A percentile compares a stretch with the other conserved stretches of the same genome.
Conservation (phyloP, 1,284 basidiomycete species). For the Chiua sp. region DNA sequence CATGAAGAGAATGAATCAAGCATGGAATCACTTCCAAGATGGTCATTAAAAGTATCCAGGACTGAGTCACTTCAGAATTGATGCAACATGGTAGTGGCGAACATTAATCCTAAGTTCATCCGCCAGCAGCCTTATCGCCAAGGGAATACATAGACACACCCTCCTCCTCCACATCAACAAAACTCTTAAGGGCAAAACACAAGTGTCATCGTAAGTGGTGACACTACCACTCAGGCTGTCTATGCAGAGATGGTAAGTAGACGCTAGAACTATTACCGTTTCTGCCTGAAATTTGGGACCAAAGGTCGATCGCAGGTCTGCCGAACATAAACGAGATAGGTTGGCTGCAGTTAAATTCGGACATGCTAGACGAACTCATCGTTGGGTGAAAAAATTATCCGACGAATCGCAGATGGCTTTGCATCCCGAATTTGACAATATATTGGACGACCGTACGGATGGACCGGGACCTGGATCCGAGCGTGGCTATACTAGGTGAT, state of each 20-base stretch:
- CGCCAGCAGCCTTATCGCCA: conserved; percentile 38
- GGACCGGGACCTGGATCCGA: conserved; percentile 36
- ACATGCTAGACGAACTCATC: conserved; percentile 26
- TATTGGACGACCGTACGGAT: conserved; percentile 30
- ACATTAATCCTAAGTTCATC: conserved; percentile 26
- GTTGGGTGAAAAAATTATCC: conserved; percentile 23
- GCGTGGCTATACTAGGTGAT: conserved; percentile 24
- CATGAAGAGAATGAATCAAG: conserved; percentile 9
- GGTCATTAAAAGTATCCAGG: conserved; percentile 32
- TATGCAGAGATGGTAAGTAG: conserved; percentile 20
- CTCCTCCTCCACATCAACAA: conserved; percentile 28
- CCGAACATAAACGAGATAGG: conserved; percentile 13
- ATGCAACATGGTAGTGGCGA: conserved; percentile 28
- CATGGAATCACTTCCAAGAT: conserved; percentile 2
- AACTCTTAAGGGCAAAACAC: conserved; percentile 15
- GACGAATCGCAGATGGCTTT: conserved; percentile 9
- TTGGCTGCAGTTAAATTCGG: conserved; percentile 26
- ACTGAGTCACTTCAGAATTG: conserved; percentile 18
- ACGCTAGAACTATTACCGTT: conserved; percentile 23
- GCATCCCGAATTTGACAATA: conserved; percentile 25
- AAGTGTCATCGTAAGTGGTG: conserved; percentile 26
- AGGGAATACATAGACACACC: conserved; percentile 36
- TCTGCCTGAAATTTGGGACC: conserved; percentile 24
- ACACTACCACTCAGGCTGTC: conserved; percentile 18
- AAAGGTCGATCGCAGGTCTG: conserved; percentile 1